Conservation (phyloP, 805 yeast genomes). For the Saturnispora dispora region DNA sequence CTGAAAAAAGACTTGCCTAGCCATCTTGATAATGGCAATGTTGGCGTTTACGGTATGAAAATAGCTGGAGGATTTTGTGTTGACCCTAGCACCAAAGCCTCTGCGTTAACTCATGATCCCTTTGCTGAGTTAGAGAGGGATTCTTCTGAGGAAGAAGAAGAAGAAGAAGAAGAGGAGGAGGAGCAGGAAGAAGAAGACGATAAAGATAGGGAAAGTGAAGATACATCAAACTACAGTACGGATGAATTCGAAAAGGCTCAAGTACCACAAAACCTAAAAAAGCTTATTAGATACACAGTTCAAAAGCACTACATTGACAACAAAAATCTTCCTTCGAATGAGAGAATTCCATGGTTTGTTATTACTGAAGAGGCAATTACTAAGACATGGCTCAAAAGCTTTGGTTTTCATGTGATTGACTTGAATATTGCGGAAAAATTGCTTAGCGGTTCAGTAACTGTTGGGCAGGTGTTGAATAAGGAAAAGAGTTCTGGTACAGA, state of each 20-base stretch:
- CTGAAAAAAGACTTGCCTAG: slow-evolving; percentile 28
- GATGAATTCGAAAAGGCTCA: slow-evolving; percentile 26
- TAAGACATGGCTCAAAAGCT: slow-evolving; percentile 44
- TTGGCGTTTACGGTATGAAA: slow-evolving; percentile 16
- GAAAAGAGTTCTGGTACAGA: slow-evolving; percentile 32
- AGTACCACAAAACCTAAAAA: slow-evolving; percentile 44
- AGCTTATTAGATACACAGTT: slow-evolving; percentile 43
- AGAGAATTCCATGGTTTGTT: slow-evolving; percentile 39
- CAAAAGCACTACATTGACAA: slow-evolving; percentile 41
- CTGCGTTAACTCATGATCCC: slow-evolving; percentile 2
- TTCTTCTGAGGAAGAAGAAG: background rate
- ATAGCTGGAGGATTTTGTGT: slow-evolving; percentile 15
- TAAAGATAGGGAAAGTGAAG: slow-evolving; percentile 2
- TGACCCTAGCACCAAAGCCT: background rate
- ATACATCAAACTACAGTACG: background rate
- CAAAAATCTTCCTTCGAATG: slow-evolving; percentile 14
- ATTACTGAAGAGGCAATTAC: slow-evolving; percentile 54
- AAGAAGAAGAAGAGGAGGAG: slow-evolving; percentile 1
- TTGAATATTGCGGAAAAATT: slow-evolving; percentile 18
- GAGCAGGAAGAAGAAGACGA: slow-evolving; percentile 2
- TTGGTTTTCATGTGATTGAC: slow-evolving; percentile 43
- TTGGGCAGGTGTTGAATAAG: slow-evolving; percentile 26
- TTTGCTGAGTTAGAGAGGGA: slow-evolving; percentile 8
- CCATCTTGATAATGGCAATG: slow-evolving; percentile 7
- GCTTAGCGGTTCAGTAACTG: background rate